Conservation (phyloP, 768 basidiomycete genomes). For the Termitomyces sp. region DNA sequence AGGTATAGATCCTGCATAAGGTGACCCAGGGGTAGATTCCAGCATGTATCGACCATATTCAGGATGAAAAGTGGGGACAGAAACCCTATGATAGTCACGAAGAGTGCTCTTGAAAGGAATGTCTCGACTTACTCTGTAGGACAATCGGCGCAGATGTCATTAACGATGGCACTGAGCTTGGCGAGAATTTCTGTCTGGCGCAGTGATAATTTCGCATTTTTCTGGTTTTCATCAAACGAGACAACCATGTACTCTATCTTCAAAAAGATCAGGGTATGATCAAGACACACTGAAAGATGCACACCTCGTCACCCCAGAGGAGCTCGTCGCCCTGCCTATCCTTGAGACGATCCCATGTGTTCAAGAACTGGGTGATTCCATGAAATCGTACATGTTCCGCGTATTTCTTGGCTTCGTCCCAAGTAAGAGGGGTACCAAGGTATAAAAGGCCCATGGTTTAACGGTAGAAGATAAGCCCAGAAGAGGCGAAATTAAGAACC, state of each 20-base stretch:
- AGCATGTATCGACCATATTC: slow-evolving; percentile 99
- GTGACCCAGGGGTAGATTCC: slow-evolving; percentile 94
- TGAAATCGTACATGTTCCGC: slow-evolving; percentile 88
- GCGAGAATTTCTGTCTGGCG: slow-evolving; percentile 91
- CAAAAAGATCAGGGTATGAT: not conserved
- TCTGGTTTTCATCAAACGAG: slow-evolving; percentile 69
- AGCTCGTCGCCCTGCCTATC: slow-evolving; percentile 86
- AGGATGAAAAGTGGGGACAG: slow-evolving; percentile 90
- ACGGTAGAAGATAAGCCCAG: not conserved
- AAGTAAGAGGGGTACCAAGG: slow-evolving; percentile 87
- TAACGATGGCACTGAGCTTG: slow-evolving; percentile 64
- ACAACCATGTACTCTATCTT: slow-evolving; percentile 98
- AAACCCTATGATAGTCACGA: slow-evolving; percentile 35
- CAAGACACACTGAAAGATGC: not conserved
- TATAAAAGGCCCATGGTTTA: slow-evolving; percentile 81
- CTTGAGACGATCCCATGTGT: slow-evolving; percentile 91
- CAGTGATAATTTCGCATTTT: slow-evolving; percentile 86
- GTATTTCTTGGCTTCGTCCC: slow-evolving; percentile 84
- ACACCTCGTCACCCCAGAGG: slow-evolving; percentile 97
- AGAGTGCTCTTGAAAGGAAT: not conserved
- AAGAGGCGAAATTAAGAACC: not conserved
- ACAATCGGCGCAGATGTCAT: slow-evolving; percentile 55
- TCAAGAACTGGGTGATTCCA: slow-evolving; percentile 92
- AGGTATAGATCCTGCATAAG: slow-evolving; percentile 82
- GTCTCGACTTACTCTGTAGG: slow-evolving; percentile 48